phyloP scores from a whole-genome alignment of 108 stramenopile genomes.

The Skeletonema tropicum region DNA sequence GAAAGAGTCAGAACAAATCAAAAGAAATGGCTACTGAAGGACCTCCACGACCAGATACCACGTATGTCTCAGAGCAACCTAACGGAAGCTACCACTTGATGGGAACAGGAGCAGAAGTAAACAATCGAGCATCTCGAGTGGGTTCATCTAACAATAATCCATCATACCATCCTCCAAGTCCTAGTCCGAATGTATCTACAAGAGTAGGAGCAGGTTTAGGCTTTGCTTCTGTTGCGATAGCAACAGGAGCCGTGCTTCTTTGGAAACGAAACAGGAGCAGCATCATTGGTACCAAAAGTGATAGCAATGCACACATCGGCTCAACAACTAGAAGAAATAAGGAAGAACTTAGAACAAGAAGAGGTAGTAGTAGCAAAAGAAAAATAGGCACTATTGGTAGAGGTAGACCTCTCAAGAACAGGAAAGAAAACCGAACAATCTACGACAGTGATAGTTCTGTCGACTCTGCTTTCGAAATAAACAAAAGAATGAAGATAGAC shows the following conservation, averaged over 20 bases:
- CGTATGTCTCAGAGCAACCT: no score
- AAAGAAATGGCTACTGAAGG: no score
- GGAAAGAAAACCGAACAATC: neutral
- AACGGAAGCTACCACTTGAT: no score
- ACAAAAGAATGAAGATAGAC: neutral
- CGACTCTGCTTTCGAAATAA: neutral
- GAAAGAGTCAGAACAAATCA: no score
- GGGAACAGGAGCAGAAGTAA: no score
- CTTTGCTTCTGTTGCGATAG: neutral
- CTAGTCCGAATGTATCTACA: neutral
- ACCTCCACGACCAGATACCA: no score
- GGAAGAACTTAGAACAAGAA: neutral
- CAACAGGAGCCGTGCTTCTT: neutral
- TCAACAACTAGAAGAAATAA: neutral
- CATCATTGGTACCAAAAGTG: neutral
- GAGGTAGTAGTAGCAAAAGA: neutral
- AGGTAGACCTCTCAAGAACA: neutral
- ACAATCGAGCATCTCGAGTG: no score
- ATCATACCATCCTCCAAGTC: neutral
- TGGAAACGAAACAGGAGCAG: neutral
- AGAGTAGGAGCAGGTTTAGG: neutral
- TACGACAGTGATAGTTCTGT: neutral
- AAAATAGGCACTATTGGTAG: neutral
- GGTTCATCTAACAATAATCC: no score
- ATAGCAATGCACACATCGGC: neutral